Evolutionary conservation across 2,329 filamentous ascomycete species (phyloP).

Genomic region (Xylaria sp.): DNA sequence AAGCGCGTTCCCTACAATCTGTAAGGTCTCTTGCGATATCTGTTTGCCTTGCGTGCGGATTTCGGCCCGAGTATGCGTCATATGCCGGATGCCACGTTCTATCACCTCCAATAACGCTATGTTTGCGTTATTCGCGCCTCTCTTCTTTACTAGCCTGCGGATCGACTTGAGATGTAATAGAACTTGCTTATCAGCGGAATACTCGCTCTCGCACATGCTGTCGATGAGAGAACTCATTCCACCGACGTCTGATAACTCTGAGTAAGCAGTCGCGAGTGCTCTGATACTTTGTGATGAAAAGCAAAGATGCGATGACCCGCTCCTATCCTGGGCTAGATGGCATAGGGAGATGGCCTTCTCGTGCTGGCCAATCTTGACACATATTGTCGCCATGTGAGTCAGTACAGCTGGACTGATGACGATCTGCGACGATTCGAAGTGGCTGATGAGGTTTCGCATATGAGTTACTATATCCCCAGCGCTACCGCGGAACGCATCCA

Average conservation of each 20-base stretch:
- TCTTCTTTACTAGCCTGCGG: conserved; percentile 38
- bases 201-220: conserved; percentile 40
- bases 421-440: conserved; percentile 46
- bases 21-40: conserved; percentile 44
- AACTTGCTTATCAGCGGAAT: conserved; percentile 40
- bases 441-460: conserved; percentile 44
- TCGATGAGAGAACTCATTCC: conserved; percentile 43
- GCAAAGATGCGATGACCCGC: conserved; percentile 42
- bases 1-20: conserved; percentile 45
- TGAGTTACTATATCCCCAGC: conserved; percentile 41
- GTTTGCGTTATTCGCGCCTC: background rate
- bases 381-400: conserved; percentile 45
- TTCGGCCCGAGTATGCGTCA: conserved; percentile 33
- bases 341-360: conserved; percentile 47
- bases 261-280: conserved; percentile 44
- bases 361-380: conserved; percentile 40
- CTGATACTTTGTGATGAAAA: conserved; percentile 45
- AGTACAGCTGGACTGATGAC: conserved; percentile 42
- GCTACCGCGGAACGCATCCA: conserved; percentile 41
- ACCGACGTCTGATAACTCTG: conserved; percentile 37
- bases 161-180: conserved; percentile 42
- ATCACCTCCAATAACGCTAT: conserved; percentile 38
- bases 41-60: conserved; percentile 31
- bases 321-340: conserved; percentile 43
- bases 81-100: conserved; percentile 33